Base-by-base conservation (phyloP, 2,329 filamentous ascomycete species). In the Beauveria australis region DNA sequence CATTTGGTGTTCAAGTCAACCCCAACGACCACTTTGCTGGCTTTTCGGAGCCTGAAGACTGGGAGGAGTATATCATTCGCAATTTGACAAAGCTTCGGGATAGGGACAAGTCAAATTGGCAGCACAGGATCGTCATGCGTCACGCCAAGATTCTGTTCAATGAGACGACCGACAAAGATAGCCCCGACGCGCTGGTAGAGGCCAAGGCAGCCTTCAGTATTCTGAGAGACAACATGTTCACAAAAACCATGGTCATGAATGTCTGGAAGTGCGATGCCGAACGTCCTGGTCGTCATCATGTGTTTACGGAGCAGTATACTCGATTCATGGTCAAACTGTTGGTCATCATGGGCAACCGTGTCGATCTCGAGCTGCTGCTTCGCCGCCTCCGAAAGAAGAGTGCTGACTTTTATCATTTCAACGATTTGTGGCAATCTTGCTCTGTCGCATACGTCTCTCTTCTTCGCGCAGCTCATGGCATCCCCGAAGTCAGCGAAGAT, bases 181-280 rank as follows among this genome's bases (percentile, higher is more conserved):
- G 64, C 53, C 77, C 79, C 56, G 73, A 79, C n/a, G 78, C 65
- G 5, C 72, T 81, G 16, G 83, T 82, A 37, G 87, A 89, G 24
- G 92, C 92, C 66, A 83, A 87, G 68, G 89, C 93, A 59, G 83
- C 95, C 16, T 92, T 91, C 54, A 81, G 85, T 58, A 89, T 96
- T 47, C 88, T 96, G 59, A 75, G 81, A 51, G 83, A 86, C 62
- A 82, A 79, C 63, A 86, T 86, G 82, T 93, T 96, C 66, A 96
- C 92, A 44, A 96, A 96, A 75, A 96, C 91, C 0, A 96, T 96
- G 88, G 88, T 89, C 1, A 87, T 96, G 72, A 93, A 95, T 69
- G 91, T 97, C 4, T 97, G 92, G 92, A 93, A 92, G 67, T 94
- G 92, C 43, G 92, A 96, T 65, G 86, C 89, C 52, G 92, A 97